A percentile compares a stretch with the other conserved stretches of the same genome.
phyloP scores from a whole-genome alignment of 768 basidiomycete species.

The Tulasnella sp. region DNA sequence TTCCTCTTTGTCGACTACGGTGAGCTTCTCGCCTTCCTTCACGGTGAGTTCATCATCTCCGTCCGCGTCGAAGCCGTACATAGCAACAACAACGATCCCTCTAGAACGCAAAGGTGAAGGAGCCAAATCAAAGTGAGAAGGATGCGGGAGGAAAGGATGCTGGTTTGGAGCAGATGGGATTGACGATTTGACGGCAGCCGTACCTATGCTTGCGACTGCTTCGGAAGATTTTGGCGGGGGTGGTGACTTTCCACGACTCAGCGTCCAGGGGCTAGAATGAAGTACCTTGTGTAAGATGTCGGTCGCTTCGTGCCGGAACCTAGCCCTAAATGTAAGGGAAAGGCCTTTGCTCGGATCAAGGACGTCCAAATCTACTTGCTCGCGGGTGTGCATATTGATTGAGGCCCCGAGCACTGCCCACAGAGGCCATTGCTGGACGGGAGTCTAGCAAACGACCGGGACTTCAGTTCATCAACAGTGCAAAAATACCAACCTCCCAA shows the following conservation, averaged over 20 bases:
- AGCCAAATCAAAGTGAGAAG: conserved; percentile 16
- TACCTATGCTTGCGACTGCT: neutral
- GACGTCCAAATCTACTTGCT: conserved; percentile 78
- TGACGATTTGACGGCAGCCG: conserved; percentile 19
- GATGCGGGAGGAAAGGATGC: neutral
- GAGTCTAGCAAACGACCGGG: conserved; percentile 54
- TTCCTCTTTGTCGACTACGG: conserved; percentile 74
- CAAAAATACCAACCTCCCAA: neutral
- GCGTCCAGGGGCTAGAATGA: conserved; percentile 53
- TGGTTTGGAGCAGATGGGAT: neutral
- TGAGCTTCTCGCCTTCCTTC: conserved; percentile 73
- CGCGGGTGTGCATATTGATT: conserved; percentile 65
- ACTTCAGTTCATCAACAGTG: neutral
- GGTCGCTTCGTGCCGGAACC: conserved; percentile 78
- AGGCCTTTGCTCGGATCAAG: conserved; percentile 53
- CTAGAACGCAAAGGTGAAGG: conserved; percentile 36
- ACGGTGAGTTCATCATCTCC: conserved; percentile 85
- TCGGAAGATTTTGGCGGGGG: conserved; percentile 30
- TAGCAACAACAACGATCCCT: conserved; percentile 50
- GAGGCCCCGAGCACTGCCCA: conserved; percentile 58
- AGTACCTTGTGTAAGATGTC: conserved; percentile 79
- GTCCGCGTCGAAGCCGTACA: conserved; percentile 90
- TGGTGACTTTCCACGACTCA: conserved; percentile 34
- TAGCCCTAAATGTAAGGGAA: conserved; percentile 78
- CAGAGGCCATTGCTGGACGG: conserved; percentile 93